These are phyloP conservation scores for Chenopodium album DNA, from an alignment of 148 eudicot genomes.

Conservation along the genomic window DNA sequence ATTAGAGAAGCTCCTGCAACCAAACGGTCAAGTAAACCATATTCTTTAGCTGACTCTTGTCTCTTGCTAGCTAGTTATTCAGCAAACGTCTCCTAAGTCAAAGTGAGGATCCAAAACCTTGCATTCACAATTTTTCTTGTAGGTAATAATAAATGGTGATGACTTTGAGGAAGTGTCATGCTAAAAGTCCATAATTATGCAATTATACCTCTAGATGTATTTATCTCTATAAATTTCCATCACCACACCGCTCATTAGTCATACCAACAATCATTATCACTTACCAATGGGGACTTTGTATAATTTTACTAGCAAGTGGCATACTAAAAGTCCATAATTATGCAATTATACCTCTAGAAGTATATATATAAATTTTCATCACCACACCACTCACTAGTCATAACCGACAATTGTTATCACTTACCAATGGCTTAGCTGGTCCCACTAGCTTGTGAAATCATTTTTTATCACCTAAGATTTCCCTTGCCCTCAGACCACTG, in stretches of 20 bases:
- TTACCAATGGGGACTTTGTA: not conserved
- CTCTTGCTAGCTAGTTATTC: not conserved
- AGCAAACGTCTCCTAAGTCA: not conserved
- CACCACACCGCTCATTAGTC: too few relatives aligned
- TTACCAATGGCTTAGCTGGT: not conserved
- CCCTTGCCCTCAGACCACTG: not conserved
- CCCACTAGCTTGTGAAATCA: not conserved
- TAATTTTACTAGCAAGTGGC: not conserved
- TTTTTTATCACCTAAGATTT: not conserved
- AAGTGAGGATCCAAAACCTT: not conserved
- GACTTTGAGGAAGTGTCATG: not conserved
- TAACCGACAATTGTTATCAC: not conserved
- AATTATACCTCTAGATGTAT: not conserved
- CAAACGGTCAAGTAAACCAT: too few relatives aligned
- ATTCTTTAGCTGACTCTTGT: too few relatives aligned
- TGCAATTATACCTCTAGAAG: not conserved
- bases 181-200: not conserved
- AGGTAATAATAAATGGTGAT: not conserved
- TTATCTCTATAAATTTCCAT: not conserved
- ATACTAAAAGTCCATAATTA: not conserved
- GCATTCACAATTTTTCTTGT: not conserved
- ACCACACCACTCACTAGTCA: too few relatives aligned
- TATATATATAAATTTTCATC: too few relatives aligned
- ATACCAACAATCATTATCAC: too few relatives aligned
- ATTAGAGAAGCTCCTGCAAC: too few relatives aligned